These are phyloP conservation scores for Rhodofomes roseus DNA, from an alignment of 1,284 basidiomycete genomes.

Conservation along the genomic window DNA sequence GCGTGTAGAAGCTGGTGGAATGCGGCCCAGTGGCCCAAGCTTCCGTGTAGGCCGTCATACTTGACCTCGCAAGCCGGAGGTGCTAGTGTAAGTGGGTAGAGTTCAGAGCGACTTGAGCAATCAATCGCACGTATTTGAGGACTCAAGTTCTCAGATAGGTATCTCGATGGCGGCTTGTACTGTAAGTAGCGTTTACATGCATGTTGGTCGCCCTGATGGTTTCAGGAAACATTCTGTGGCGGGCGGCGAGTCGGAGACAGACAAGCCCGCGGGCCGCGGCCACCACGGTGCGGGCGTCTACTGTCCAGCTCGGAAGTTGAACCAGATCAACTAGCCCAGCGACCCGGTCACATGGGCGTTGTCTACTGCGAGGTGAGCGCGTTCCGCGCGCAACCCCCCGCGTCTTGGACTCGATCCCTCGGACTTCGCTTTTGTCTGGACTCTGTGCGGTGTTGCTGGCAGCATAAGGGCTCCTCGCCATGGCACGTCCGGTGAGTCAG, in stretches of 20 bases:
- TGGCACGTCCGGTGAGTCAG: background rate
- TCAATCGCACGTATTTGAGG: too few relatives aligned
- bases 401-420: background rate
- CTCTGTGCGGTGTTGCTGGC: too few relatives aligned
- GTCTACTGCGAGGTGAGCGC: background rate
- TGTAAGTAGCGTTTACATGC: too few relatives aligned
- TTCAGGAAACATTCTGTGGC: background rate
- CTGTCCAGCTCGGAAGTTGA: too few relatives aligned
- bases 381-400: background rate
- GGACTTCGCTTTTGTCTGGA: too few relatives aligned
- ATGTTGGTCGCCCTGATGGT: background rate
- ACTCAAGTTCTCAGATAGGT: too few relatives aligned
- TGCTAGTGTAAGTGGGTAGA: too few relatives aligned
- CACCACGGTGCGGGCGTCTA: too few relatives aligned
- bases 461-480: background rate
- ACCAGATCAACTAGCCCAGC: background rate
- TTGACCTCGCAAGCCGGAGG: too few relatives aligned
- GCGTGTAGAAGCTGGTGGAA: conserved; percentile 37
- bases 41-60: conserved; percentile 9
- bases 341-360: background rate
- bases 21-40: conserved; percentile 34
- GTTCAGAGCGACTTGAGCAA: too few relatives aligned
- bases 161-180: background rate
- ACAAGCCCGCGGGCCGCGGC: background rate
- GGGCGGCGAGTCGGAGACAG: too few relatives aligned